These are phyloP conservation scores for Teratosphaeria destructans DNA, from an alignment of 2,329 filamentous ascomycete species.

Conservation along the genomic window DNA sequence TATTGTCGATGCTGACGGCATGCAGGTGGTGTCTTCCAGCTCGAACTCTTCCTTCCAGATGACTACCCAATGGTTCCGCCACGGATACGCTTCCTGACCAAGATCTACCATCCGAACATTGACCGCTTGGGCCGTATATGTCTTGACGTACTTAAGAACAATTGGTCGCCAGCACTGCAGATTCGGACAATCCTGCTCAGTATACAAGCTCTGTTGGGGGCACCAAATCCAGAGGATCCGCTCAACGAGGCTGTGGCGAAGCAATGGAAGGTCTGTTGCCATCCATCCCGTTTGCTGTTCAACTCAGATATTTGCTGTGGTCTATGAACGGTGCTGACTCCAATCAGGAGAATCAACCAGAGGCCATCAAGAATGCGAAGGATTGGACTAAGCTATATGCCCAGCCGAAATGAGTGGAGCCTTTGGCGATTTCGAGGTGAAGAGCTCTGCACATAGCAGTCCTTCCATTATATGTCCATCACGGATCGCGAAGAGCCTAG, in stretches of 20 bases:
- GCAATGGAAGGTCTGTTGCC: constrained; percentile 60
- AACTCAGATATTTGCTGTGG: no score
- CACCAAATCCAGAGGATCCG: constrained; percentile 96
- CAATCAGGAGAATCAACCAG: constrained; percentile 65
- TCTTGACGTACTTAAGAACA: constrained; percentile 93
- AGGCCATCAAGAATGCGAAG: constrained; percentile 80
- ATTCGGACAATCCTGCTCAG: constrained; percentile 98
- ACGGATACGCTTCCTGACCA: constrained; percentile 96
- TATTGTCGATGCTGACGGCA: neutral
- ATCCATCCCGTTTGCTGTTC: neutral
- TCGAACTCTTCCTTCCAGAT: constrained; percentile 94
- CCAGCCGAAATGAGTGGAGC: constrained; percentile 4
- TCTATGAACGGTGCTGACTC: constrained; percentile 5
- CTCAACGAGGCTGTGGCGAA: constrained; percentile 95
- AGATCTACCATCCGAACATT: constrained; percentile 99
- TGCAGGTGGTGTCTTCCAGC: constrained; percentile 75
- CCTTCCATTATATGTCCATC: neutral
- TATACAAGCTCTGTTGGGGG: constrained; percentile 90
- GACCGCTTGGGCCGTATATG: constrained; percentile 96
- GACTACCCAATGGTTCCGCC: constrained; percentile 99
- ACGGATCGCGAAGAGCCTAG: neutral
- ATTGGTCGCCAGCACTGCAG: constrained; percentile 96
- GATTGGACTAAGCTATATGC: constrained; percentile 88
- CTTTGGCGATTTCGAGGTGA: neutral
- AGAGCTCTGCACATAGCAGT: neutral